phyloP scores from a whole-genome alignment of 2,329 filamentous ascomycete species.

The Phialophora expanda region DNA sequence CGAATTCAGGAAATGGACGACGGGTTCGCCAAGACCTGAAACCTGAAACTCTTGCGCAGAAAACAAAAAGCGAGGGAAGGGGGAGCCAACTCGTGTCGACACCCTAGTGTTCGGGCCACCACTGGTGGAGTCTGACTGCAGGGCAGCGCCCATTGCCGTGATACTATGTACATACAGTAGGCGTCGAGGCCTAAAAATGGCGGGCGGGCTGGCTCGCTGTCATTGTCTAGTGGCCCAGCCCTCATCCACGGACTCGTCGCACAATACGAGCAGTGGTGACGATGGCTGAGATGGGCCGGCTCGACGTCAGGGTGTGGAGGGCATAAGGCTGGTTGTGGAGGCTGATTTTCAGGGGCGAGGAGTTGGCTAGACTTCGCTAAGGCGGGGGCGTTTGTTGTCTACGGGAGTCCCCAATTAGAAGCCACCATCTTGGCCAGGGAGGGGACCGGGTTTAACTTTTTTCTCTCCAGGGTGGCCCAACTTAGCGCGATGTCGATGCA shows the following conservation, averaged over 20 bases:
- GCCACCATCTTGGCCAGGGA: background rate
- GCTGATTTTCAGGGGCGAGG: conserved; percentile 11
- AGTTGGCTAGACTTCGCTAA: background rate
- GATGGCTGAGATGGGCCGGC: background rate
- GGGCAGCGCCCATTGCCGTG: background rate
- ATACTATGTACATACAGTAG: too few relatives aligned
- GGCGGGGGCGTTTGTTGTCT: background rate
- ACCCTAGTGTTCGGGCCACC: background rate
- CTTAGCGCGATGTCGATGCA: too few relatives aligned
- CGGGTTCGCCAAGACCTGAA: background rate
- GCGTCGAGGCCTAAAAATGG: conserved; percentile 5
- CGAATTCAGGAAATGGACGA: too few relatives aligned
- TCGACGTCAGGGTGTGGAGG: background rate
- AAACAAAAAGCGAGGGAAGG: background rate
- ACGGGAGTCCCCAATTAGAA: background rate
- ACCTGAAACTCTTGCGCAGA: background rate
- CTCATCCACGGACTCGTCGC: background rate
- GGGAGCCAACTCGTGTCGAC: conserved; percentile 2
- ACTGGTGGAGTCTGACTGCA: conserved; percentile 10
- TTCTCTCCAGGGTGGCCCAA: background rate
- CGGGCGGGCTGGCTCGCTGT: background rate
- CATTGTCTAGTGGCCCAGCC: too few relatives aligned
- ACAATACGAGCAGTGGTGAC: background rate
- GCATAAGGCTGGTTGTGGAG: conserved; percentile 17
- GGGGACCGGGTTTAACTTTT: background rate